Conservation (phyloP, 2,329 filamentous ascomycete species). For the Fonsecaea pedrosoi region DNA sequence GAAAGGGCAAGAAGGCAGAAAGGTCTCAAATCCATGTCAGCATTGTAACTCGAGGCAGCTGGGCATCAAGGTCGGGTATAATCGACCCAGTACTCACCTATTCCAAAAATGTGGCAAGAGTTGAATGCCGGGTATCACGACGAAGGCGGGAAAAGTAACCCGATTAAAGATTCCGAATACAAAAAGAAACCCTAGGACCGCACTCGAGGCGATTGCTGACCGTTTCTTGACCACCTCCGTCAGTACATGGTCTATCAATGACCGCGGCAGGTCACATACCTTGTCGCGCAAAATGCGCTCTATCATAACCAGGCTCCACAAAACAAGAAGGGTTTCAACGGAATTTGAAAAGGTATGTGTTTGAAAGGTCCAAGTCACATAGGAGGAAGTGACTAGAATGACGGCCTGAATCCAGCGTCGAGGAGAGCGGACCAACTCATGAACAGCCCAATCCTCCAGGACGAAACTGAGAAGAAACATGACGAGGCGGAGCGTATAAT, state of each 20-base stretch:
- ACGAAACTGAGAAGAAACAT: conserved; percentile 98
- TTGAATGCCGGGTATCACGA: conserved; percentile 81
- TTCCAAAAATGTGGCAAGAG: conserved; percentile 84
- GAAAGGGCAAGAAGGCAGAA: conserved; percentile 68
- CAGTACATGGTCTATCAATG: conserved; percentile 7
- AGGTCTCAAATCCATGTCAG: conserved; percentile 51
- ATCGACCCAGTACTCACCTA: conserved; percentile 77
- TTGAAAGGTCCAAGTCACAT: conserved; percentile 98
- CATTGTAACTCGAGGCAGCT: neutral
- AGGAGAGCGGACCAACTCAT: conserved; percentile 82
- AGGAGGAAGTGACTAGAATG: conserved; percentile 88
- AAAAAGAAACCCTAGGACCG: conserved; percentile 77
- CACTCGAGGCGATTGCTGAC: conserved; percentile 76
- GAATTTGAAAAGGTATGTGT: conserved; percentile 99
- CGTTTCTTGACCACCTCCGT: conserved; percentile 62
- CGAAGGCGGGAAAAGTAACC: conserved; percentile 94
- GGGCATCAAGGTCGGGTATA: conserved; percentile 1
- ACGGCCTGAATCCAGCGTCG: conserved; percentile 75
- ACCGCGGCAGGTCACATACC: conserved; percentile 58
- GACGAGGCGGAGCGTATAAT: conserved; percentile 83
- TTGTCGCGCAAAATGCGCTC: conserved; percentile 81
- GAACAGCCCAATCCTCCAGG: conserved; percentile 94
- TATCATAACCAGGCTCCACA: conserved; percentile 92
- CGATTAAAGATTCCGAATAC: conserved; percentile 93
- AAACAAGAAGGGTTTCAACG: conserved; percentile 88